Percentiles rank a stretch among this genome's conserved stretches.
Evolutionary conservation across 1,284 basidiomycete species (phyloP).

Genomic region (Ustilago xerochloae): DNA sequence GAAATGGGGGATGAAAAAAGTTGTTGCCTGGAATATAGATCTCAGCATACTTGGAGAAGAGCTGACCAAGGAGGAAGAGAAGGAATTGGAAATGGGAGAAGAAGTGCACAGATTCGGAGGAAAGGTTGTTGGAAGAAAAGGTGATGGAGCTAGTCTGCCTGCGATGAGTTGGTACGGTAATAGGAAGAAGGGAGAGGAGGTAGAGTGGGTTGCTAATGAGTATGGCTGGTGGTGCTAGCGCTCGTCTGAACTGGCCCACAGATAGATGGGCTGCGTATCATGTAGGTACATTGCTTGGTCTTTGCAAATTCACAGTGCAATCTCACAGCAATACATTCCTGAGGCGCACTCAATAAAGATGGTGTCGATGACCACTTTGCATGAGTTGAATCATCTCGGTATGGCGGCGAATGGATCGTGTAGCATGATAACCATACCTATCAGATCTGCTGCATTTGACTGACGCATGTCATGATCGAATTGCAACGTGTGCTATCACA

Average conservation of each 20-base stretch:
- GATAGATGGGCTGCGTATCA: no score
- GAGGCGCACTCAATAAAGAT: no score
- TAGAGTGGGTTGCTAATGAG: slow-evolving; percentile 46
- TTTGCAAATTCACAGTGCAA: no score
- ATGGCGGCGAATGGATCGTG: no score
- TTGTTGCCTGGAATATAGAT: slow-evolving; percentile 47
- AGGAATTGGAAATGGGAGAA: slow-evolving; percentile 3
- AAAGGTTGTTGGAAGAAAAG: slow-evolving; percentile 26
- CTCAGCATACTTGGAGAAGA: slow-evolving; percentile 13
- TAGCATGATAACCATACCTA: no score
- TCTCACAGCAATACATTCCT: no score
- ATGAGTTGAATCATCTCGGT: no score
- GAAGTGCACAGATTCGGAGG: slow-evolving; percentile 19
- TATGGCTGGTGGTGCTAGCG: slow-evolving; percentile 45
- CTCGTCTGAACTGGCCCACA: neutral
- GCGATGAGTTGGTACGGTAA: slow-evolving; percentile 40
- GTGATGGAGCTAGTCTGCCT: slow-evolving; percentile 23
- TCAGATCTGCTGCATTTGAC: no score
- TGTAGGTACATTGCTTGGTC: no score
- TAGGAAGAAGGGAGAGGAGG: slow-evolving; percentile 6
- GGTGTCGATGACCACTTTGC: no score
- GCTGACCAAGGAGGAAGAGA: slow-evolving; percentile 16
- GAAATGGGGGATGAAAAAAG: slow-evolving; percentile 27
- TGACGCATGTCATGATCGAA: no score
- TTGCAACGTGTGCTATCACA: no score